Conservation (phyloP, 106 monocot species). For the Dendrobium chrysotoxum region DNA sequence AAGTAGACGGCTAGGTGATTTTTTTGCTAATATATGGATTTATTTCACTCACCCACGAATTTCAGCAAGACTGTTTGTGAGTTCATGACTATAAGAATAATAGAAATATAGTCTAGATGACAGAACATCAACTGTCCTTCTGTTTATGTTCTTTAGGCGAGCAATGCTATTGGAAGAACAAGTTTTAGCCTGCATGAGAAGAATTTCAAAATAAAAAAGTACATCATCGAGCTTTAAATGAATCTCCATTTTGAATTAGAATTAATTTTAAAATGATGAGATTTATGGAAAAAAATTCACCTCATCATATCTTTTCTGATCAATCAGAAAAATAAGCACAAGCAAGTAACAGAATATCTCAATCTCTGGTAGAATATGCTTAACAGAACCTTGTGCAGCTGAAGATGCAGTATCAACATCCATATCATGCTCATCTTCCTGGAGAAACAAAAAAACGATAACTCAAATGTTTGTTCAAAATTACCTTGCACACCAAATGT, state of each 20-base stretch:
- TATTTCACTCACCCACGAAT: constrained; percentile 66
- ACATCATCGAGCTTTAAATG: not conserved
- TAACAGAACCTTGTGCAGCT: constrained; percentile 37
- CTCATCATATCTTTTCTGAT: constrained; percentile 84
- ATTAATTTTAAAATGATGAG: not conserved
- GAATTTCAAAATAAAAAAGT: not conserved
- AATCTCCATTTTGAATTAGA: not conserved
- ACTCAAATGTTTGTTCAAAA: not conserved
- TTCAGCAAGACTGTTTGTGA: constrained; percentile 88
- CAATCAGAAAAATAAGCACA: constrained; percentile 90
- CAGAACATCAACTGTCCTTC: constrained; percentile 94
- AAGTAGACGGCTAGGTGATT: too few relatives aligned
- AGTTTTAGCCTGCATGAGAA: constrained; percentile 68
- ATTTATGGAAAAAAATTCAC: constrained; percentile 18
- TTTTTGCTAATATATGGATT: not conserved
- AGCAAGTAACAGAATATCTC: constrained; percentile 97
- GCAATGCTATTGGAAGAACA: constrained; percentile 88
- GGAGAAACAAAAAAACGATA: not conserved
- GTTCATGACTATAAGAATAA: constrained; percentile 85
- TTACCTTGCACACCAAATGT: too few relatives aligned
- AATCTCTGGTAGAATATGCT: constrained; percentile 71
- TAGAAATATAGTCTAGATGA: constrained; percentile 87
- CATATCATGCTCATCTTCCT: constrained; percentile 92
- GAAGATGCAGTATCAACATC: constrained; percentile 67
- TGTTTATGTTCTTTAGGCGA: constrained; percentile 74